These are phyloP conservation scores for Camelina laxa DNA, from an alignment of 345 rosid genomes.

Conservation along the genomic window DNA sequence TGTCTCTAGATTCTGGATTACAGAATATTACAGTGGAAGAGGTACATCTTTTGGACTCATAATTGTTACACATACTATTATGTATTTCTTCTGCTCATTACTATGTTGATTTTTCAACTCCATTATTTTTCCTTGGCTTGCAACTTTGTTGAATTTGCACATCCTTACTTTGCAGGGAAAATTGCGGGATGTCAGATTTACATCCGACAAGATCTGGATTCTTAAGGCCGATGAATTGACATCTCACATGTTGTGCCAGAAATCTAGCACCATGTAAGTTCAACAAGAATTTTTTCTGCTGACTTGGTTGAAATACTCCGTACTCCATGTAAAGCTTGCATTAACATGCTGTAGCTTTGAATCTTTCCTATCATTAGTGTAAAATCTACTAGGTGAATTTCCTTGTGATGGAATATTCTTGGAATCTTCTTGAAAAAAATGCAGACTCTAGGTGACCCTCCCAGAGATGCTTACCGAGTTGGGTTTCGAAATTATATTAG, in stretches of 20 bases:
- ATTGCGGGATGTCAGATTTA: constrained; percentile 74
- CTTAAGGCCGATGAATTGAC: constrained; percentile 68
- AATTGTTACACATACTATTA: constrained; percentile 19
- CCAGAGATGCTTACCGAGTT: constrained; percentile 23
- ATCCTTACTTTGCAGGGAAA: constrained; percentile 57
- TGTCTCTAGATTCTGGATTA: constrained; percentile 58
- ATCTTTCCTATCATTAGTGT: neutral
- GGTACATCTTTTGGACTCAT: constrained; percentile 48
- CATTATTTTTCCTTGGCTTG: neutral
- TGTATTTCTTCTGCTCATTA: constrained; percentile 9
- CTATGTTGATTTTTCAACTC: constrained; percentile 21
- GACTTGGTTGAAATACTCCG: constrained; percentile 16
- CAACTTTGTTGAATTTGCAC: constrained; percentile 22
- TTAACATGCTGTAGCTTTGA: constrained; percentile 22
- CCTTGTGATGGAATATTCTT: constrained; percentile 8
- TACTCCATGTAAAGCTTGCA: constrained; percentile 19
- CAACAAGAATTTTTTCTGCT: constrained; percentile 25
- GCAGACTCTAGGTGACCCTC: constrained; percentile 15
- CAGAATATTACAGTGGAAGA: constrained; percentile 66
- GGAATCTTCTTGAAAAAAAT: constrained; percentile 5
- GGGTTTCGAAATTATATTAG: constrained; percentile 9
- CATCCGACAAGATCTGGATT: constrained; percentile 73
- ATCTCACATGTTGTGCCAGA: constrained; percentile 49
- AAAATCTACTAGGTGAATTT: constrained; percentile 8
- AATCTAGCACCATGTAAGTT: constrained; percentile 65